Conservation (phyloP, 177 flowering plant genomes). For the Vitis hybrid region DNA sequence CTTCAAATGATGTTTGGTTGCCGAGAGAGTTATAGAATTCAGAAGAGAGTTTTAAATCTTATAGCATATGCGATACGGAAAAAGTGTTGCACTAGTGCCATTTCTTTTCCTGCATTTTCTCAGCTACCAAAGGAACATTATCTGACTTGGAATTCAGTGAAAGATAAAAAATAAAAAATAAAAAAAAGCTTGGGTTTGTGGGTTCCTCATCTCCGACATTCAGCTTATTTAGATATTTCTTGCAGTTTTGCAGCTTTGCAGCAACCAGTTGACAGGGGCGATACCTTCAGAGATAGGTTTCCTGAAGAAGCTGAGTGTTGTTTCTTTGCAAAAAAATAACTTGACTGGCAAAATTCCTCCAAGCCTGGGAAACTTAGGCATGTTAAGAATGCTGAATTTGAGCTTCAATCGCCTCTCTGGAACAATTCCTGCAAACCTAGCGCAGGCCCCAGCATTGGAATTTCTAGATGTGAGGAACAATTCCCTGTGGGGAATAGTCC, state of each 20-base stretch:
- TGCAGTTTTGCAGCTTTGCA: constrained; percentile 54
- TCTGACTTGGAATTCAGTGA: too few species aligned
- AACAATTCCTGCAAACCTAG: constrained; percentile 40
- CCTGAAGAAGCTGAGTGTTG: constrained; percentile 39
- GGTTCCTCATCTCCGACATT: background rate
- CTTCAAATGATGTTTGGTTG: too few species aligned
- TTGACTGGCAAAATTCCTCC: constrained; percentile 50
- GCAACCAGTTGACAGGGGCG: constrained; percentile 48
- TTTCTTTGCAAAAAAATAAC: constrained; percentile 45
- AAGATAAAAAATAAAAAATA: too few species aligned
- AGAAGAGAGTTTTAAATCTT: too few species aligned
- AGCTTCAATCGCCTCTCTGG: constrained; percentile 54
- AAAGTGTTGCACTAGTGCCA: too few species aligned
- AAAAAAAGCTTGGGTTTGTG: background rate
- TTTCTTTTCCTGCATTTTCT: too few species aligned
- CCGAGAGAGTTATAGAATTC: too few species aligned
- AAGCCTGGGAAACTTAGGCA: constrained; percentile 38
- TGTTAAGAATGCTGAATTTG: constrained; percentile 46
- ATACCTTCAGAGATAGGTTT: constrained; percentile 50
- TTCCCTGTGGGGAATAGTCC: constrained; percentile 53
- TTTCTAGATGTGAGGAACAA: constrained; percentile 54
- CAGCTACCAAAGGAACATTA: too few species aligned
- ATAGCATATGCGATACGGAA: too few species aligned
- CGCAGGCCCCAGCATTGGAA: constrained; percentile 31
- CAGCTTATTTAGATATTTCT: constrained; percentile 10